Evolutionary conservation across 2,329 filamentous ascomycete genomes (phyloP), one percentile per base, ranked within the genome.

Genomic region (Penicillium italicum): DNA sequence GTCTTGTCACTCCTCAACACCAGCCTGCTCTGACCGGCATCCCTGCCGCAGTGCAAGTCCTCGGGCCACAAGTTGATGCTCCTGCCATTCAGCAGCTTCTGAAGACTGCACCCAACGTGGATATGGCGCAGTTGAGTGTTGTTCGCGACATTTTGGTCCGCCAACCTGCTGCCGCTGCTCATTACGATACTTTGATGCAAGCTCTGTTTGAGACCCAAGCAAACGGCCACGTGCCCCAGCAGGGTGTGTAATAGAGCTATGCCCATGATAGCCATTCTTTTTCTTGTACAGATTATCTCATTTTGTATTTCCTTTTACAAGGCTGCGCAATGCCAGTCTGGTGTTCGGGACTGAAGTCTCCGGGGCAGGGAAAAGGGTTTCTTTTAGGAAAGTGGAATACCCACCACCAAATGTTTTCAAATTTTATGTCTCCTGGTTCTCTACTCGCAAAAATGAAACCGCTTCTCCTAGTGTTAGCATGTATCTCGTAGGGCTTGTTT

Each of bases 81-180:
- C 84, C 87, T 0, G 88, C 87, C 0, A 84, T 90, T 9, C 79
- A 83, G 24, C 88, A 91, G 63, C 76, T 92, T 5, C 77, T 91
- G 42, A 83, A 85, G 5, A 85, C 89, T 61, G 87, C 86, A 0
- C 84, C 81, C 20, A 81, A 82, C 47, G 90, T 89, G 79, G 80
- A 85, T 43, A 79, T 83, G n/a, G 76, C 82, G 16, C 89, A 95
- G 68, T 87, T 94, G 82, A 79, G 83, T 53, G 84, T 94, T 28
- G 83, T 97, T 59, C 80, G 82, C 49, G 80, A 82, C 37, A 86
- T 93, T 14, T 79, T 91, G 24, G 81, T 85, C 47, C 78, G 80
- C 11, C 85, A 91, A 52, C 84, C 85, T 0, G 81, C 80, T 22
- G 84, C 89, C 0, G 79, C 84, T 22, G 81, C 85, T 1, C 85